Evolutionary conservation across 1,284 basidiomycete species (phyloP).

Genomic region (Kwoniella shivajii): DNA sequence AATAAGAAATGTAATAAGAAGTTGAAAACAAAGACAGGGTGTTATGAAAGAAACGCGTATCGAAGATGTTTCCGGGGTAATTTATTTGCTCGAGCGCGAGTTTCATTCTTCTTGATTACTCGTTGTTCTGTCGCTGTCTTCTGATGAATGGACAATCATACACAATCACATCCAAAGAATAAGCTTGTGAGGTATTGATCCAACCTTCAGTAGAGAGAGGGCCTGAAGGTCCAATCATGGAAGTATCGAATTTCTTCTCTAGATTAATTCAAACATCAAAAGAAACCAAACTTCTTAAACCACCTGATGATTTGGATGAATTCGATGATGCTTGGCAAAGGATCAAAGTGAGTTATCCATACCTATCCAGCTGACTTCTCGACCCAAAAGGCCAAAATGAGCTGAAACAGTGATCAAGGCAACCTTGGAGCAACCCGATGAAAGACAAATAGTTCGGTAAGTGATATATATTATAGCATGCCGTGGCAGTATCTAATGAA

Average conservation of each 20-base stretch:
- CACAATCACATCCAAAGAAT: no score
- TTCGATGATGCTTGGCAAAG: constrained; percentile 46
- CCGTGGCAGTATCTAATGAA: background rate
- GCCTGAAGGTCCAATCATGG: constrained; percentile 29
- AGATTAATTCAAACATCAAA: constrained; percentile 44
- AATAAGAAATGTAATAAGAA: no score
- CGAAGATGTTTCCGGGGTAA: no score
- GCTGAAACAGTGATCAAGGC: constrained; percentile 33
- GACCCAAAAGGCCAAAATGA: background rate
- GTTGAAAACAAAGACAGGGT: no score
- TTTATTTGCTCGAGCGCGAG: no score
- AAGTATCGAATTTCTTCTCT: constrained; percentile 49
- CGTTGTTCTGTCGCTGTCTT: no score
- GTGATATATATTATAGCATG: constrained; percentile 2
- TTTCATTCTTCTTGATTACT: no score
- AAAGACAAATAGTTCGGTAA: constrained; percentile 45
- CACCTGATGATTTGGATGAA: constrained; percentile 36
- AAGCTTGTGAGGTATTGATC: no score
- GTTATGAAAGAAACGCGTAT: no score
- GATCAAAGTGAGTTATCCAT: constrained; percentile 31
- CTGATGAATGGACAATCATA: no score
- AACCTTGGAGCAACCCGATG: constrained; percentile 49
- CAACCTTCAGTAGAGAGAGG: no score
- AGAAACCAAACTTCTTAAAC: constrained; percentile 14
- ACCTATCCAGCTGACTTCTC: background rate